phyloP scores from a whole-genome alignment of 140 eudicot genomes.

The Bidens hawaiensis region DNA sequence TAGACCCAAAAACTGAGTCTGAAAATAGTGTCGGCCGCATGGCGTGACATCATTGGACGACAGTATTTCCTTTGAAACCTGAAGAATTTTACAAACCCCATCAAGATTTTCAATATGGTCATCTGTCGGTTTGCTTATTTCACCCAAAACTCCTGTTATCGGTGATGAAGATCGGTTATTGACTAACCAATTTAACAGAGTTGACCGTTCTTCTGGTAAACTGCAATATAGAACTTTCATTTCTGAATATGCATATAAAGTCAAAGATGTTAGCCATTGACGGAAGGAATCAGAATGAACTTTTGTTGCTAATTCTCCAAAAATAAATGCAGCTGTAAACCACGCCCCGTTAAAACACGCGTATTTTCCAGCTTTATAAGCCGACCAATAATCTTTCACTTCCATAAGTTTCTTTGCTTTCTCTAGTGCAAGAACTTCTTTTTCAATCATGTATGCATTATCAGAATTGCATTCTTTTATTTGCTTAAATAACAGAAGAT shows the following conservation, averaged over 20 bases:
- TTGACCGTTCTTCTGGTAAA: slow-evolving; percentile 26
- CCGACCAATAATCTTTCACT: slow-evolving; percentile 55
- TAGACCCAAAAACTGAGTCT: slow-evolving; percentile 64
- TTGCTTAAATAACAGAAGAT: slow-evolving; percentile 33
- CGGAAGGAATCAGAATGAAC: slow-evolving; percentile 45
- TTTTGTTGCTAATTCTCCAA: slow-evolving; percentile 35
- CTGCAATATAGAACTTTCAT: slow-evolving; percentile 34
- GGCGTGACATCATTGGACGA: slow-evolving; percentile 18
- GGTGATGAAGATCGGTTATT: slow-evolving; percentile 24
- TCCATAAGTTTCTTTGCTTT: slow-evolving; percentile 43
- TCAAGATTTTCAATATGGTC: slow-evolving; percentile 35
- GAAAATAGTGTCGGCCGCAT: slow-evolving; percentile 41
- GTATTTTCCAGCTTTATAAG: slow-evolving; percentile 64
- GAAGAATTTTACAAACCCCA: slow-evolving; percentile 36
- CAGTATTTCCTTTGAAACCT: slow-evolving; percentile 44
- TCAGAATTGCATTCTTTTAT: slow-evolving; percentile 22
- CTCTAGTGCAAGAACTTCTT: slow-evolving; percentile 42
- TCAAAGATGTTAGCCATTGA: slow-evolving; percentile 67
- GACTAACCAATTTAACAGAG: slow-evolving; percentile 29
- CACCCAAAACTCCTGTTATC: slow-evolving; percentile 21
- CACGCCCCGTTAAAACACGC: slow-evolving; percentile 78
- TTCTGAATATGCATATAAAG: slow-evolving; percentile 52
- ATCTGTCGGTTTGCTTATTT: slow-evolving; percentile 12
- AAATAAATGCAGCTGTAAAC: slow-evolving; percentile 64
- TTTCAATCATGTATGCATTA: slow-evolving; percentile 26